Conservation (phyloP, 2,329 filamentous ascomycete genomes). For the Sporothrix mexicana region DNA sequence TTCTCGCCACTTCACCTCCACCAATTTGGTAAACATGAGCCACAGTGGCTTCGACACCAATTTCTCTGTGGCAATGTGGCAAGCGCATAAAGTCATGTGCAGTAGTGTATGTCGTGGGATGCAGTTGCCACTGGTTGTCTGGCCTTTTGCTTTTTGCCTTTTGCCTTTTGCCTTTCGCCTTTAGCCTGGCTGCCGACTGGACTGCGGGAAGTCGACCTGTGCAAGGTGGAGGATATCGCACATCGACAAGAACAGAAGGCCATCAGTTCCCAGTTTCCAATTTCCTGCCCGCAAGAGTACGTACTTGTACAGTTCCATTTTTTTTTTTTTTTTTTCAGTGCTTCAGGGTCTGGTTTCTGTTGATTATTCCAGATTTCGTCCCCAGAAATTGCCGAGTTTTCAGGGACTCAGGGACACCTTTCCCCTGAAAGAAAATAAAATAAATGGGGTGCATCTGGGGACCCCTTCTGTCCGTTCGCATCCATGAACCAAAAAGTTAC, state of each 20-base stretch:
- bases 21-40: too few species aligned
- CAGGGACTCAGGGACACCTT: not conserved
- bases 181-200: not conserved
- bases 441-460: too few species aligned
- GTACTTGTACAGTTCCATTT: not conserved
- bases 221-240: not conserved
- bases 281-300: not conserved
- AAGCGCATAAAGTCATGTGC: too few species aligned
- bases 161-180: not conserved
- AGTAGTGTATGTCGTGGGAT: too few species aligned
- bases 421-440: not conserved
- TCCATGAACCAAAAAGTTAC: too few species aligned
- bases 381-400: not conserved
- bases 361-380: not conserved
- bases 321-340: not conserved
- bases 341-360: not conserved
- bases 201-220: not conserved
- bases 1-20: too few species aligned
- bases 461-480: too few species aligned
- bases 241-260: not conserved
- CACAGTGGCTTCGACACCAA: too few species aligned
- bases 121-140: too few species aligned
- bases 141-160: not conserved
- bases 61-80: too few species aligned
- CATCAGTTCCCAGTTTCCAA: not conserved